Evolutionary conservation across 1,284 basidiomycete species (phyloP).

Genomic region (Schizopora paradoxa): DNA sequence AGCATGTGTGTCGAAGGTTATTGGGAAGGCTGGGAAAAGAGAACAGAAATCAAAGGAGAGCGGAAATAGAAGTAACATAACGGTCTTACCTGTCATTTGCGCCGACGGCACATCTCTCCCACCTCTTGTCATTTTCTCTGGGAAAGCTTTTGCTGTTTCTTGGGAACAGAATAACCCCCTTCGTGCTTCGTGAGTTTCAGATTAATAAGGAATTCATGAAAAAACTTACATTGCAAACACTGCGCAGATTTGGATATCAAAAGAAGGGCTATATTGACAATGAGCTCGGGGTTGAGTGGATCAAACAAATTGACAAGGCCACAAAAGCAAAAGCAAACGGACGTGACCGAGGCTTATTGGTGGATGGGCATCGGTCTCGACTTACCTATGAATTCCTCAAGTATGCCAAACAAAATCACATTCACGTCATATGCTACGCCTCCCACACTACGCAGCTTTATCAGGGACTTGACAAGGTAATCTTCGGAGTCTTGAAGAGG

Average conservation of each 20-base stretch:
- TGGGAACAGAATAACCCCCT: conserved; percentile 7
- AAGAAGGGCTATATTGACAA: conserved; percentile 6
- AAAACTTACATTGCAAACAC: background rate
- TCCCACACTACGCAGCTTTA: conserved; percentile 7
- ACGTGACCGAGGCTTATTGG: background rate
- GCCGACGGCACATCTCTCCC: conserved; percentile 3
- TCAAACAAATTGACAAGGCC: conserved; percentile 1
- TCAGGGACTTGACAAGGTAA: conserved; percentile 2
- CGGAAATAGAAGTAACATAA: background rate
- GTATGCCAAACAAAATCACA: background rate
- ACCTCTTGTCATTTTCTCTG: conserved; percentile 1
- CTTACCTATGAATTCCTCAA: background rate
- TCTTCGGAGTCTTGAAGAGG: background rate
- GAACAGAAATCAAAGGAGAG: background rate
- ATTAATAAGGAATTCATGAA: background rate
- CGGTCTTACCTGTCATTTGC: conserved; percentile 3
- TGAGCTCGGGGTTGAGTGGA: conserved; percentile 1
- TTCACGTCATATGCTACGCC: conserved; percentile 1
- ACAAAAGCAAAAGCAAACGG: conserved; percentile 2
- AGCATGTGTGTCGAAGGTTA: background rate
- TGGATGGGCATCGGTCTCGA: conserved; percentile 1
- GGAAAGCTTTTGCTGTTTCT: background rate
- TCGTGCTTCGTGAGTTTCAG: background rate
- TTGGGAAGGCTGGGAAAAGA: conserved; percentile 1
- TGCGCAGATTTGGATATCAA: conserved; percentile 2